Evolutionary conservation across 371 early-diverging fungal species (phyloP).

Genomic region (Basidiobolus meristosporus): DNA sequence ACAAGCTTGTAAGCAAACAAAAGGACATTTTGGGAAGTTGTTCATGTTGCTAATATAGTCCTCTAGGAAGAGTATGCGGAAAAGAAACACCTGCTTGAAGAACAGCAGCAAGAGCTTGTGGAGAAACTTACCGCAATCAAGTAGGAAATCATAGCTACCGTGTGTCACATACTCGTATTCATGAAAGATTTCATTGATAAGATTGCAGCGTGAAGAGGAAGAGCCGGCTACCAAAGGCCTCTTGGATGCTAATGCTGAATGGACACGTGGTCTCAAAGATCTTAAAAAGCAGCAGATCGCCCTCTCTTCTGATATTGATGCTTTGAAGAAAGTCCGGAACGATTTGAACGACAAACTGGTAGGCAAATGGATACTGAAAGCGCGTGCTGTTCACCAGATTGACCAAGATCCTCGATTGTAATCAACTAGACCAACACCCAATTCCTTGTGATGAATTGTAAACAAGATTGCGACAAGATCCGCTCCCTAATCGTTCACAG

Average conservation of each 20-base stretch:
- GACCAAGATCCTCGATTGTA: background rate
- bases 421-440: background rate
- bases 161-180: background rate
- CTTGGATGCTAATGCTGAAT: background rate
- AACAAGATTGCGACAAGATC: background rate
- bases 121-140: background rate
- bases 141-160: background rate
- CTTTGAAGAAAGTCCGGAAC: background rate
- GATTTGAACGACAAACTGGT: background rate
- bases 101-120: background rate
- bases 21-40: background rate
- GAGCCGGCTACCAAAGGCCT: background rate
- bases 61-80: background rate
- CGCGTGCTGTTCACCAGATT: background rate
- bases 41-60: no score
- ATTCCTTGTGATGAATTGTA: background rate
- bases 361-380: background rate
- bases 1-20: background rate
- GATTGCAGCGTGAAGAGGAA: conserved; percentile 1
- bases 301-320: background rate
- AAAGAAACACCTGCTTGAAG: conserved; percentile 1
- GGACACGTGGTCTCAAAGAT: background rate
- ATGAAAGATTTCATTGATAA: background rate
- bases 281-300: background rate
- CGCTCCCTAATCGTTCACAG: background rate